A percentile compares a stretch with the other conserved stretches of the same genome.
These are phyloP conservation scores for Gentiana straminea DNA, from an alignment of 257 asterid species.

Conservation along the genomic window DNA sequence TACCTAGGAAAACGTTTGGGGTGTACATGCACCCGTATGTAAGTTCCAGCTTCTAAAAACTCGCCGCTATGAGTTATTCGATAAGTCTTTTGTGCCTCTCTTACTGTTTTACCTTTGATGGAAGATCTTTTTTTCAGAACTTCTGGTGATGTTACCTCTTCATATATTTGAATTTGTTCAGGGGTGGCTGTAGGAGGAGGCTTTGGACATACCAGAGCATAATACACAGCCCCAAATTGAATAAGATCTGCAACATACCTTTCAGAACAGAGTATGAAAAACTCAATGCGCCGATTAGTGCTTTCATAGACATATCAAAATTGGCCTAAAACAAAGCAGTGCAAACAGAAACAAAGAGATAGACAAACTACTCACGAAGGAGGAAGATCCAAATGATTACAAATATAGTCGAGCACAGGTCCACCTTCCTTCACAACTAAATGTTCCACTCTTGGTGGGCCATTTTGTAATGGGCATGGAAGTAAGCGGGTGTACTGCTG, in stretches of 20 bases:
- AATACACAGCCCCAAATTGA: constrained; percentile 89
- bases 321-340: not conserved
- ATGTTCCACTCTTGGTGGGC: constrained; percentile 87
- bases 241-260: constrained; percentile 91
- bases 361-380: constrained; percentile 42
- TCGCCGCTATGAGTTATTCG: constrained; percentile 51
- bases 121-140: constrained; percentile 55
- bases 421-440: constrained; percentile 70
- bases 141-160: constrained; percentile 65
- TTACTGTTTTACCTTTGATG: constrained; percentile 72
- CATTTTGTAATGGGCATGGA: constrained; percentile 74
- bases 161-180: constrained; percentile 55
- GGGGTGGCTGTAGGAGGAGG: constrained; percentile 73
- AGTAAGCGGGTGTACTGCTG: constrained; percentile 63
- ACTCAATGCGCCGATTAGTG: constrained; percentile 13
- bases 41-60: constrained; percentile 84
- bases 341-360: not conserved
- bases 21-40: constrained; percentile 88
- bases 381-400: constrained; percentile 61
- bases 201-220: constrained; percentile 89
- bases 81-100: constrained; percentile 86
- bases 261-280: constrained; percentile 16
- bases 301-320: not conserved
- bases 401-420: constrained; percentile 59
- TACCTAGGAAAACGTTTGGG: constrained; percentile 98